Evolutionary conservation across 2,329 filamentous ascomycete genomes (phyloP).

Genomic region (Aschersonia sp.): DNA sequence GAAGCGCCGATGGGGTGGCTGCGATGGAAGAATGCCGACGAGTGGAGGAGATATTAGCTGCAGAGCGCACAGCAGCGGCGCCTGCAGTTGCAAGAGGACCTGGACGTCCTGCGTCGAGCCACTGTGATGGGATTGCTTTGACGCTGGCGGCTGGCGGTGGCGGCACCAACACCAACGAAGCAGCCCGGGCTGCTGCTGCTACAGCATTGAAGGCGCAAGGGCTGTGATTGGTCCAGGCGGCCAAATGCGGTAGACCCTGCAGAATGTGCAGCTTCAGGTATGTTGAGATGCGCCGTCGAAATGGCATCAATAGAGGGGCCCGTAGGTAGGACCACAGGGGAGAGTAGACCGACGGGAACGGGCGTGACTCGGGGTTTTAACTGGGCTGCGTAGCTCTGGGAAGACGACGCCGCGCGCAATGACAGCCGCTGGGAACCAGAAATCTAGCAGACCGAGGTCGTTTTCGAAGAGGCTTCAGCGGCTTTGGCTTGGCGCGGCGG

Average conservation of each 20-base stretch:
- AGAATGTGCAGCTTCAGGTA: constrained; percentile 4
- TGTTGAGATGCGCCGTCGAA: not conserved
- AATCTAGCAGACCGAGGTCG: constrained; percentile 1
- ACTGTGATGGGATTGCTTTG: not conserved
- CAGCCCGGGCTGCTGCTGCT: not conserved
- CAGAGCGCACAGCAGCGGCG: not conserved
- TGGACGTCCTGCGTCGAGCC: not conserved
- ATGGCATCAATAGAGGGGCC: constrained; percentile 2
- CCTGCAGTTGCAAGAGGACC: not conserved
- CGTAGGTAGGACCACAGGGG: too few relatives aligned
- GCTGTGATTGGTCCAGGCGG: constrained; percentile 3
- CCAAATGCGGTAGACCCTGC: constrained; percentile 2
- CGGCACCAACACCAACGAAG: not conserved
- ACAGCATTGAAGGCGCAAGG: not conserved
- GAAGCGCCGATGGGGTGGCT: constrained; percentile 1
- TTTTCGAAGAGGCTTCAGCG: not conserved
- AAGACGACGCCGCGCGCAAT: too few relatives aligned
- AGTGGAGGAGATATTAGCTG: not conserved
- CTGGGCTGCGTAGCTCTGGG: too few relatives aligned
- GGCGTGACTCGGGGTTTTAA: not conserved
- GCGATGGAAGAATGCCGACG: not conserved
- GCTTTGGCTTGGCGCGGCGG: too few relatives aligned
- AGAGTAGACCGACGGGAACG: not conserved
- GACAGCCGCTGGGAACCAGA: too few relatives aligned
- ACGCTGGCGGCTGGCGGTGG: not conserved